Evolutionary conservation across 2,329 filamentous ascomycete species (phyloP).

Genomic region (Nigrospora osmanthi): DNA sequence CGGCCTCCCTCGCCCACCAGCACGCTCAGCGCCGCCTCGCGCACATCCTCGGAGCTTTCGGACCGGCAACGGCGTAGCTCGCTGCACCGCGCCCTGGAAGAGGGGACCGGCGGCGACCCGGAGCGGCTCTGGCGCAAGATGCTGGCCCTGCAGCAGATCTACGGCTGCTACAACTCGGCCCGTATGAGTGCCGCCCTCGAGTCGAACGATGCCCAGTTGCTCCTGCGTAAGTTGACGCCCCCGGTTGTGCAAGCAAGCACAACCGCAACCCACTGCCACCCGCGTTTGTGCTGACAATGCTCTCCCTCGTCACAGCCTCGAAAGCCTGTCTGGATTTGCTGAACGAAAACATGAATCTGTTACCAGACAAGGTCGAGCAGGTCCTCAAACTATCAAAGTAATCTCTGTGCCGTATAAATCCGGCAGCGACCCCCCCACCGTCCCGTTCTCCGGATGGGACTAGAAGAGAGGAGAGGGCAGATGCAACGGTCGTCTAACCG

Average conservation of each 20-base stretch:
- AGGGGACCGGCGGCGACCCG: conserved; percentile 29
- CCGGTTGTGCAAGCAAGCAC: neutral
- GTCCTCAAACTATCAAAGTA: conserved; percentile 1
- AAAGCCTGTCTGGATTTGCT: conserved; percentile 22
- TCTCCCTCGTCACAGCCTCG: conserved; percentile 14
- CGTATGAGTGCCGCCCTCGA: conserved; percentile 38
- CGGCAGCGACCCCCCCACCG: no score
- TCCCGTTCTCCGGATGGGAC: no score
- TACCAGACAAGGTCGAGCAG: conserved; percentile 17
- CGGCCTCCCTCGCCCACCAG: neutral
- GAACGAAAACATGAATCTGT: conserved; percentile 20
- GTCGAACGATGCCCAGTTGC: conserved; percentile 27
- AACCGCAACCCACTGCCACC: neutral
- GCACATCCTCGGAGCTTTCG: neutral
- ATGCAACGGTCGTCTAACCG: no score
- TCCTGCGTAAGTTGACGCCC: conserved; percentile 33
- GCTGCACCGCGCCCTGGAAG: conserved; percentile 17
- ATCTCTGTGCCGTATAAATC: no score
- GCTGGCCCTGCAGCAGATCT: conserved; percentile 37
- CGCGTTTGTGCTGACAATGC: conserved; percentile 3
- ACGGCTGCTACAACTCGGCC: conserved; percentile 41
- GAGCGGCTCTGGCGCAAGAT: conserved; percentile 38
- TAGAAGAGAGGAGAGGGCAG: no score
- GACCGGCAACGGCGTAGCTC: conserved; percentile 11
- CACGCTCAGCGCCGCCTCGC: neutral